These are phyloP conservation scores for Diplogelasinospora grovesii DNA, from an alignment of 495 filamentous ascomycete genomes.

Conservation along the genomic window DNA sequence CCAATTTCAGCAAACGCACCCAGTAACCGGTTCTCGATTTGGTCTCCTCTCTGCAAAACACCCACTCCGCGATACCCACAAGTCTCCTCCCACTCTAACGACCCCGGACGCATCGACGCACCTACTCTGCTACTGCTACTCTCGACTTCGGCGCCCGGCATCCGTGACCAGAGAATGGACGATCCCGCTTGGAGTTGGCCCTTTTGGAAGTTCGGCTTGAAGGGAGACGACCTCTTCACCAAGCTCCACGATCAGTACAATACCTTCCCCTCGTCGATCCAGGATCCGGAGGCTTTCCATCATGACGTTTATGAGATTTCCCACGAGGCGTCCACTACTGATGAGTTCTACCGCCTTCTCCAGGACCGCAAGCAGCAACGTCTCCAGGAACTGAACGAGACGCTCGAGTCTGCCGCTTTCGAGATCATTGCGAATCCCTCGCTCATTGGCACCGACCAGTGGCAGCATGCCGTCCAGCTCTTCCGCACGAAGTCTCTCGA, in stretches of 20 bases:
- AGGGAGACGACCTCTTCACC: constrained; percentile 32
- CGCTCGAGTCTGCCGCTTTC: constrained; percentile 41
- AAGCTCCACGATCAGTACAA: constrained; percentile 37
- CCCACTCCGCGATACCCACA: constrained; percentile 8
- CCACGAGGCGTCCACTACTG: constrained; percentile 28
- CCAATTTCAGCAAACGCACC: constrained; percentile 10
- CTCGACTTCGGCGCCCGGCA: too few species aligned
- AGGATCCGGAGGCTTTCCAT: constrained; percentile 36
- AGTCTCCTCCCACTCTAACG: constrained; percentile 5
- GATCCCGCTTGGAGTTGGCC: constrained; percentile 37
- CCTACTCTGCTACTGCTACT: too few species aligned
- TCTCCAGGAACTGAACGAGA: constrained; percentile 39
- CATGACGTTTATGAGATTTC: constrained; percentile 42
- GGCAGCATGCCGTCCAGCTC: constrained; percentile 44
- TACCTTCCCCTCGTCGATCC: constrained; percentile 29
- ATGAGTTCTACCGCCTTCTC: constrained; percentile 42
- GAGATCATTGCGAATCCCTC: constrained; percentile 46
- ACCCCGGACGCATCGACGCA: too few species aligned
- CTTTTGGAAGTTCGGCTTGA: constrained; percentile 43
- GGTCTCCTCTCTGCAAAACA: constrained; percentile 18
- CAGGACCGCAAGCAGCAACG: constrained; percentile 40
- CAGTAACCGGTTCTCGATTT: constrained; percentile 25
- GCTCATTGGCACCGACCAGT: constrained; percentile 44
- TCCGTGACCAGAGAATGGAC: constrained; percentile 33
- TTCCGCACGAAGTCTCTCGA: constrained; percentile 46